These are phyloP conservation scores for Nasturtium officinale DNA, from an alignment of 345 rosid genomes.

Conservation along the genomic window DNA sequence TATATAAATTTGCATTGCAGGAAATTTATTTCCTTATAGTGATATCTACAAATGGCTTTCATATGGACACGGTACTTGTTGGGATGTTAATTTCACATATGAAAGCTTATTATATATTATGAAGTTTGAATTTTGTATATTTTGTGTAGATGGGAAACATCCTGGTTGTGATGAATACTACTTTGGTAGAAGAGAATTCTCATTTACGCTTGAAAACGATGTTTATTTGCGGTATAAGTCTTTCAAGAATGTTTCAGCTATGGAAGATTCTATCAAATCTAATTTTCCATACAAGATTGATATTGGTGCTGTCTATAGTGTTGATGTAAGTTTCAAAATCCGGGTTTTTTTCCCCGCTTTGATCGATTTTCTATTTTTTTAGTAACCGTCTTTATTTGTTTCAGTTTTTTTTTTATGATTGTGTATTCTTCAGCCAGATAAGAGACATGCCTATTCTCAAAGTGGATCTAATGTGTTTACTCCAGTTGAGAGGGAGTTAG, in stretches of 20 bases:
- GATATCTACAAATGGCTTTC: conserved; percentile 88
- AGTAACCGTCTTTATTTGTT: background rate
- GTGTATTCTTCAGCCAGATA: conserved; percentile 60
- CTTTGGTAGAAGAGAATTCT: conserved; percentile 79
- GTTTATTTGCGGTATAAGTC: conserved; percentile 75
- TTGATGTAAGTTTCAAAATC: conserved; percentile 57
- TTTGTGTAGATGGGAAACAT: conserved; percentile 82
- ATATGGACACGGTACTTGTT: conserved; percentile 76
- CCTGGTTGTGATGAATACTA: conserved; percentile 81
- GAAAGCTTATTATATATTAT: background rate
- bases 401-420: background rate
- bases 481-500: conserved; percentile 87
- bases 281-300: conserved; percentile 84
- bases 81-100: background rate
- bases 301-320: conserved; percentile 83
- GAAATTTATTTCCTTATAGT: conserved; percentile 74
- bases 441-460: conserved; percentile 78
- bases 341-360: background rate
- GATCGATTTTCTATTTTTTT: background rate
- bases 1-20: conserved; percentile 46
- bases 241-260: conserved; percentile 56
- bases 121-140: background rate
- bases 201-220: conserved; percentile 81
- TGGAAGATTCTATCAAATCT: conserved; percentile 66
- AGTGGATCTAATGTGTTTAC: conserved; percentile 71